Evolutionary conservation across 108 stramenopile genomes (phyloP).

Genomic region (Cylindrotheca closterium): DNA sequence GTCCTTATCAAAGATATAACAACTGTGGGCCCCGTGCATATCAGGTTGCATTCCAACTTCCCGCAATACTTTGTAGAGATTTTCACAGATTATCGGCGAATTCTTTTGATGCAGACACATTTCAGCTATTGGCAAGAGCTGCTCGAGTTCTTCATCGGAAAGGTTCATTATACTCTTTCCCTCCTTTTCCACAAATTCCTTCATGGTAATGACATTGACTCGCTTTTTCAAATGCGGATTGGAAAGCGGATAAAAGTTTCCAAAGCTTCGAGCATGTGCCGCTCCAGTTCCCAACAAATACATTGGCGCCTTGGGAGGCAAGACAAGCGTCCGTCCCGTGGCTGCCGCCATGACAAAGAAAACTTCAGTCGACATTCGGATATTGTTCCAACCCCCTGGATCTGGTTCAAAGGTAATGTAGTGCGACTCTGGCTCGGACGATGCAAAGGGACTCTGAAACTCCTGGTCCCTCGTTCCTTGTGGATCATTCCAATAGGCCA

Average conservation of each 20-base stretch:
- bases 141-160: conserved; percentile 19
- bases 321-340: conserved; percentile 81
- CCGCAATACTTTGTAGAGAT: conserved; percentile 26
- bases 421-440: background rate
- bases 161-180: conserved; percentile 16
- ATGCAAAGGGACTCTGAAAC: conserved; percentile 58
- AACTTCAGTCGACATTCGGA: conserved; percentile 70
- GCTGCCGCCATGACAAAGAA: conserved; percentile 76
- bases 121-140: conserved; percentile 29
- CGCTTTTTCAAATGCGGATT: conserved; percentile 30
- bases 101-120: conserved; percentile 21
- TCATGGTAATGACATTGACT: conserved; percentile 52
- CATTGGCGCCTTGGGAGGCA: conserved; percentile 81
- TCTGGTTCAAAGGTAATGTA: conserved; percentile 78
- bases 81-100: conserved; percentile 31
- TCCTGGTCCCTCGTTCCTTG: conserved; percentile 51
- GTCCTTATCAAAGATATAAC: conserved; percentile 64
- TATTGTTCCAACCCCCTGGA: conserved; percentile 75
- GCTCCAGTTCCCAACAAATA: conserved; percentile 64
- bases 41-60: conserved; percentile 34
- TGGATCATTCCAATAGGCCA: conserved; percentile 84
- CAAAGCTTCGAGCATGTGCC: conserved; percentile 42
- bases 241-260: conserved; percentile 43
- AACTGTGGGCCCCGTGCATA: conserved; percentile 38
- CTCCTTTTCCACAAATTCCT: conserved; percentile 55